Evolutionary conservation across 129 eudicot genomes (phyloP), one percentile per base, ranked within the genome.

Genomic region (Flaveria sonorensis): DNA sequence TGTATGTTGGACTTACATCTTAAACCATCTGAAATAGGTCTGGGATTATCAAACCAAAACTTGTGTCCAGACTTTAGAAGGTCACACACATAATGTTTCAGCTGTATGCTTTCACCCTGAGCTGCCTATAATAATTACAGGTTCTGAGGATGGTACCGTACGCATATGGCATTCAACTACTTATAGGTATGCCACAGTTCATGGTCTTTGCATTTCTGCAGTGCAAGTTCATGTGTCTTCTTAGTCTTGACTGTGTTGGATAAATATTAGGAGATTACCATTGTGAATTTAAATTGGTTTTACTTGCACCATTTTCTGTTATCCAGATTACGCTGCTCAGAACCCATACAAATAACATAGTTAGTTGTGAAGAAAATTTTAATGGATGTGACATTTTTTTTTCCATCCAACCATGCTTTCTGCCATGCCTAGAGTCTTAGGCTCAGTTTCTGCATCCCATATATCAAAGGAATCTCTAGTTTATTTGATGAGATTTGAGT

Each of bases 131-230:
- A 91, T 94, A 83, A 81, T 94, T 11, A 94, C 99, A 39, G 99
- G 99, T 68, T 94, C 99, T 66, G 99, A 94, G 88, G 99, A 94
- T 87, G 97, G 97, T 76, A 93, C 97, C 43, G 95, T 93, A 36
- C 96, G 97, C 23, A 90, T 93, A 72, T 93, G 98, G 98, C 95
- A 93, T 77, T 68, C 96, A 59, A 93, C 96, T 71, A 90, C 98
- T 60, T 93, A 93, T 77, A 88, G 95, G 98, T 85, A 83, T 72
- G 66, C 8, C 55, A 24, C 59, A 52, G 39, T 71, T 71, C 10
- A 46, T 61, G 66, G 43, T 61, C 14, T 72, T 47, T 60, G 56
- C 72, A 36, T 52, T 18, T 26, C 8, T 43, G 15, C 3, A 24
- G 48, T 67, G 68, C 59, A 67, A 20, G 32, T 21, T 56, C 69